phyloP scores from a whole-genome alignment of 805 yeast species.

The Kodamaea neixiangensis region DNA sequence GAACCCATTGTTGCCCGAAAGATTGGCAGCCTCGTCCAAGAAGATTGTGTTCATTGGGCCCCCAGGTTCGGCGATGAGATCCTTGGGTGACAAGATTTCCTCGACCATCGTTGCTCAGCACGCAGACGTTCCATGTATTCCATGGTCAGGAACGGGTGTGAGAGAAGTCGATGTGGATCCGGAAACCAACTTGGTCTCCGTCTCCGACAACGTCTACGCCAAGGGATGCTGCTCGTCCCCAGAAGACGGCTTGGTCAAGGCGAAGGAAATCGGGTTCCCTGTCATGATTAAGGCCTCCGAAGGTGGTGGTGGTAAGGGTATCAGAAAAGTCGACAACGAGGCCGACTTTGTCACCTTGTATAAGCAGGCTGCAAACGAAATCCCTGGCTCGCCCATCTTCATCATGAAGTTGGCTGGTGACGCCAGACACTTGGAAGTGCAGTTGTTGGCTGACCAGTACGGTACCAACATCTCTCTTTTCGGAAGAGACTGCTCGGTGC shows the following conservation, averaged over 20 bases:
- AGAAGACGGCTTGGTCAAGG: constrained; percentile 86
- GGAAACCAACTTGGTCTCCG: constrained; percentile 80
- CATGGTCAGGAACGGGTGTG: constrained; percentile 99
- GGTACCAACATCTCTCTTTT: constrained; percentile 96
- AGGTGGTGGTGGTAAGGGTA: constrained; percentile 99
- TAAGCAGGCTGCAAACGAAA: constrained; percentile 94
- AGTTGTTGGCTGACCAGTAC: constrained; percentile 95
- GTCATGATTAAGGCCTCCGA: constrained; percentile 99
- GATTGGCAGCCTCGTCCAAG: constrained; percentile 88
- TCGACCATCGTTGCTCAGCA: constrained; percentile 99
- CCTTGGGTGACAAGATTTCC: constrained; percentile 97
- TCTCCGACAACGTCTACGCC: constrained; percentile 76
- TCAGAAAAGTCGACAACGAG: constrained; percentile 89
- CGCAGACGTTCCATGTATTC: constrained; percentile 97
- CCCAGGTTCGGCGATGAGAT: constrained; percentile 98
- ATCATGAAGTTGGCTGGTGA: constrained; percentile 96
- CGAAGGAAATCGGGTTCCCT: constrained; percentile 90
- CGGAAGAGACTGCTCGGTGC: constrained; percentile 99
- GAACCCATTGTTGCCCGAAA: constrained; percentile 92
- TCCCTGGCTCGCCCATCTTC: constrained; percentile 98
- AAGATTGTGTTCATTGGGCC: constrained; percentile 96
- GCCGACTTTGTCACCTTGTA: constrained; percentile 75
- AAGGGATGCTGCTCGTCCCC: constrained; percentile 87
- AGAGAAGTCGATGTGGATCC: constrained; percentile 73
- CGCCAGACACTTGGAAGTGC: constrained; percentile 98